Evolutionary conservation across 768 basidiomycete species (phyloP), one percentile per base, ranked within the genome.

Genomic region (Mycena leptocephala): DNA sequence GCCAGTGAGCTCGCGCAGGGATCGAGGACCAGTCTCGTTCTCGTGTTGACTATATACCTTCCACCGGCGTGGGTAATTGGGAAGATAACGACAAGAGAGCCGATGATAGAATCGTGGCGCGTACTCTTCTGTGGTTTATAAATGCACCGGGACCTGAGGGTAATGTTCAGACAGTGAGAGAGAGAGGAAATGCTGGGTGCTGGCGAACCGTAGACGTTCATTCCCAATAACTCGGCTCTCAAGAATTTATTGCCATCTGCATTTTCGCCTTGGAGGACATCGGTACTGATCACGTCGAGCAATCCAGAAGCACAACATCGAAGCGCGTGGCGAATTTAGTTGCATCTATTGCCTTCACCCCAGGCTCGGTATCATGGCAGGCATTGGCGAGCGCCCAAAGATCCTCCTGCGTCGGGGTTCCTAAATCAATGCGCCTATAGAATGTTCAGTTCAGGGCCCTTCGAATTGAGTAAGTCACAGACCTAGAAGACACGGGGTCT

Each of bases 31-130:
- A 46, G 87, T 86, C 24, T 81, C 72, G n/a, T 78, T 83, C 11
- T 58, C 69, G 37, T 86, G 82, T 16, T 83, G 84, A 92, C 81
- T 3, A 83, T 65, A 22, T 90, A 84, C 22, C 81, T 79, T 5
- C 90, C 91, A 1, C 90, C 90, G 70, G 88, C 82, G 75, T 91
- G 87, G 0, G 77, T 26, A 1, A 87, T 87, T 22, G 90, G 90
- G 64, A 90, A 85, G n/a, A 89, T 84, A 39, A 91, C 76, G 1
- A 91, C 87, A 10, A 93, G 10, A n/a, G n/a, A n/a, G n/a, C n/a
- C n/a, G n/a, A n/a, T n/a, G n/a, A n/a, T n/a, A n/a, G n/a, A n/a
- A n/a, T 82, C 78, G 11, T 87, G 86, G 5, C 88, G 89, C 0
- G 90, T 90, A 72, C 91, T 91, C 48, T 87, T 84, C 76, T 91